These are phyloP conservation scores for rapeseed (Brassica napus) DNA, from an alignment of 345 rosid genomes.

Conservation along the genomic window DNA sequence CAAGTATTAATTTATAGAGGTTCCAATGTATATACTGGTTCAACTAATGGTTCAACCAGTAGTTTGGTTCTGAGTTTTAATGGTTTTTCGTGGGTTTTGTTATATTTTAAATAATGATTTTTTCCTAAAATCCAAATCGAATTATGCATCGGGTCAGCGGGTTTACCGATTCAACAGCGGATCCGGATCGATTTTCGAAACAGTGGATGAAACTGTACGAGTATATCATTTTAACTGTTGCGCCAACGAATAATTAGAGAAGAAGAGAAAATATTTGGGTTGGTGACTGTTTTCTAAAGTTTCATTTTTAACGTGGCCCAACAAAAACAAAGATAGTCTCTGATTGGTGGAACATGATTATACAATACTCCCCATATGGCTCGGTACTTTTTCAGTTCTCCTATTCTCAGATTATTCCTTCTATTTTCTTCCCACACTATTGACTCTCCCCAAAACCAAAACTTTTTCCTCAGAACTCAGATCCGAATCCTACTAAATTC, in stretches of 20 bases:
- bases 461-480: neutral
- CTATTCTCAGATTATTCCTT: neutral
- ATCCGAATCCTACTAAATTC: neutral
- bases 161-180: no score
- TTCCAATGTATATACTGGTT: no score
- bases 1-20: no score
- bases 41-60: no score
- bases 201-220: no score
- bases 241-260: neutral
- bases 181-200: no score
- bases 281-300: neutral
- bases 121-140: no score
- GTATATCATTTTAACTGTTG: no score
- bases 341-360: neutral
- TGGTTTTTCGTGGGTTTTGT: no score
- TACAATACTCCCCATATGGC: neutral
- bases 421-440: neutral
- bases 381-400: neutral
- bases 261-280: neutral
- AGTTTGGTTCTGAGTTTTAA: no score
- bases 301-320: neutral
- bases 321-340: neutral
- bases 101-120: no score
- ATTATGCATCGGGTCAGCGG: no score
- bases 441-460: neutral